Percentiles rank a stretch among this genome's conserved stretches.
phyloP scores from a whole-genome alignment of 129 eudicot species.

The Pittosporum tobira region DNA sequence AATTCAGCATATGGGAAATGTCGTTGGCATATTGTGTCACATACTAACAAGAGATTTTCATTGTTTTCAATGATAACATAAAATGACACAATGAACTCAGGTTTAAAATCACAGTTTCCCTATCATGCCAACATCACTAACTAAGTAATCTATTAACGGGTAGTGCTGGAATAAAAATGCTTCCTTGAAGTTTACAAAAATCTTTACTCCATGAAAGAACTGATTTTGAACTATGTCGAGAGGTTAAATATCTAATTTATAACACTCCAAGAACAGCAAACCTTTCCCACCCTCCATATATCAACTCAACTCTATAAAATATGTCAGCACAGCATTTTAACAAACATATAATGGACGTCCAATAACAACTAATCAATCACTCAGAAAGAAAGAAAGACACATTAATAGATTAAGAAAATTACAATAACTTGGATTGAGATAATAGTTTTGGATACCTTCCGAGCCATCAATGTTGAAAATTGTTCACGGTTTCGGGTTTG shows the following conservation, averaged over 20 bases:
- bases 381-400: background rate
- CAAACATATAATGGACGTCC: conserved; percentile 21
- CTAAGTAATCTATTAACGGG: no score
- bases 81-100: no score
- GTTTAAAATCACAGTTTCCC: no score
- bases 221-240: background rate
- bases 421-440: background rate
- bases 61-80: no score
- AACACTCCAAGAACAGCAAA: background rate
- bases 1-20: no score
- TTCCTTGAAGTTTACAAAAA: no score
- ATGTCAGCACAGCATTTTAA: conserved; percentile 20
- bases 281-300: background rate
- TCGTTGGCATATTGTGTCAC: no score
- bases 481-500: background rate
- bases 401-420: no score
- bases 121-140: no score
- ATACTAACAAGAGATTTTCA: no score
- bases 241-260: background rate
- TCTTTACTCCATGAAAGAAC: background rate
- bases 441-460: background rate
- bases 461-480: background rate
- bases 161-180: no score
- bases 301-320: background rate
- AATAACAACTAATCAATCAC: background rate